Evolutionary conservation across 768 basidiomycete genomes (phyloP).

Genomic region (Boletus pseudo-olivaceus): DNA sequence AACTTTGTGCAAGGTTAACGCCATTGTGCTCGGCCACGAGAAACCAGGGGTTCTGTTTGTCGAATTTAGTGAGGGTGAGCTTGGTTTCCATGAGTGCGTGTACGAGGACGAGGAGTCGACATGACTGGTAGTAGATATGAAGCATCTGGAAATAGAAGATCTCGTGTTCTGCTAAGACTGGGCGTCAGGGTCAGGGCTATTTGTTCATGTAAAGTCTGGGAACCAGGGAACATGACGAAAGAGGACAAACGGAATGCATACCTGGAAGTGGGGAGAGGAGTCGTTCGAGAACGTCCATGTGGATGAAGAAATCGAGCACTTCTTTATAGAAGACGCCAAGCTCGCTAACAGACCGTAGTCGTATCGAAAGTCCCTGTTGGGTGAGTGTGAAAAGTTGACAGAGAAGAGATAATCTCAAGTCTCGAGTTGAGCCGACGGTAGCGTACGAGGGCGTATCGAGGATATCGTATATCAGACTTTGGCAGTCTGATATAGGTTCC

Average conservation of each 20-base stretch:
- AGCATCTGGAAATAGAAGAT: constrained; percentile 42
- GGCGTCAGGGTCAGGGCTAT: constrained; percentile 22
- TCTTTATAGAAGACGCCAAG: constrained; percentile 35
- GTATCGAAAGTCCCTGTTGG: constrained; percentile 31
- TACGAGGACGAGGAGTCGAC: constrained; percentile 37
- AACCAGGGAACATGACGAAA: background rate
- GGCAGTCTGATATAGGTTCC: constrained; percentile 36
- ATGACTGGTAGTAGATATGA: constrained; percentile 38
- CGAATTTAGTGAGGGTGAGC: constrained; percentile 16
- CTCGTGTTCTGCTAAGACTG: constrained; percentile 43
- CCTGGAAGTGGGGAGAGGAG: constrained; percentile 38
- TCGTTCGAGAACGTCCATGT: constrained; percentile 37
- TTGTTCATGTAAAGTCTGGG: background rate
- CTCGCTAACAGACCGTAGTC: constrained; percentile 24
- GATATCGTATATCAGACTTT: constrained; percentile 28
- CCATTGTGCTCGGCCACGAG: constrained; percentile 32
- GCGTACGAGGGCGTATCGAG: constrained; percentile 26
- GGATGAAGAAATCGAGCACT: constrained; percentile 29
- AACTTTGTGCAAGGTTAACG: constrained; percentile 31
- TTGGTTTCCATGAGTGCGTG: constrained; percentile 33
- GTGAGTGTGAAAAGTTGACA: constrained; percentile 35
- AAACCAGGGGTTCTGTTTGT: constrained; percentile 29
- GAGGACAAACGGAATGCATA: constrained; percentile 18
- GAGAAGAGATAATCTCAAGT: constrained; percentile 36
- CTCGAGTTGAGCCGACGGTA: constrained; percentile 25